Conservation (phyloP, 2,329 filamentous ascomycete species). For the Aaosphaeria pasadenensis region DNA sequence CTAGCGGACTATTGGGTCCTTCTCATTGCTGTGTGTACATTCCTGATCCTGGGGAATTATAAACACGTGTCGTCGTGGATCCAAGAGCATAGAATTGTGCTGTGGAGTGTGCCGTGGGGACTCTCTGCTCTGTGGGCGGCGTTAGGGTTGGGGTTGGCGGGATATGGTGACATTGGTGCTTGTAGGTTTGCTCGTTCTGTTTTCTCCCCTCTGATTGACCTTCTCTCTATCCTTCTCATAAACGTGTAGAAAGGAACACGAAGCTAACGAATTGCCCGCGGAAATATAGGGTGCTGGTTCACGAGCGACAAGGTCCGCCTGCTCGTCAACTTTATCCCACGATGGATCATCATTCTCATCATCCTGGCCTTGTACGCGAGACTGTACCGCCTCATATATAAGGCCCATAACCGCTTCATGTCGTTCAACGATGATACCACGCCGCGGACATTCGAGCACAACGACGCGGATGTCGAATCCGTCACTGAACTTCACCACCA, state of each 20-base stretch:
- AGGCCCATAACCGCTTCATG: conserved; percentile 34
- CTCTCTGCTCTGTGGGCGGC: conserved; percentile 37
- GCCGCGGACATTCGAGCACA: conserved; percentile 5
- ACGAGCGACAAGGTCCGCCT: conserved; percentile 38
- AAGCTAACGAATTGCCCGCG: not conserved
- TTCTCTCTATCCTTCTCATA: too few relatives aligned
- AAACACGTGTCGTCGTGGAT: conserved; percentile 37
- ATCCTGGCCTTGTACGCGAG: conserved; percentile 40
- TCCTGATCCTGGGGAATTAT: conserved; percentile 39
- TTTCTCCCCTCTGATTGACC: not conserved
- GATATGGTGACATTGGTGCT: conserved; percentile 20
- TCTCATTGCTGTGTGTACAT: conserved; percentile 42
- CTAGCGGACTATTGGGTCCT: conserved; percentile 45
- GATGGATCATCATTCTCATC: conserved; percentile 41
- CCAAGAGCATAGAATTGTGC: conserved; percentile 30
- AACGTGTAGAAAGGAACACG: too few relatives aligned
- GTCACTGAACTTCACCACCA: conserved; percentile 15
- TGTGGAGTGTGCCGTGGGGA: conserved; percentile 39
- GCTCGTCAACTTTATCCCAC: conserved; percentile 42
- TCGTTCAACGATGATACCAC: conserved; percentile 20
- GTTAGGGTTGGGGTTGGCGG: conserved; percentile 11
- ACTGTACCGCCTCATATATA: conserved; percentile 41
- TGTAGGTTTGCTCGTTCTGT: conserved; percentile 8
- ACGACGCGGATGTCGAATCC: conserved; percentile 11
- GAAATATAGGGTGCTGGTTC: conserved; percentile 40